phyloP scores from a whole-genome alignment of 2,329 filamentous ascomycete species.

The Penicillium sp. region DNA sequence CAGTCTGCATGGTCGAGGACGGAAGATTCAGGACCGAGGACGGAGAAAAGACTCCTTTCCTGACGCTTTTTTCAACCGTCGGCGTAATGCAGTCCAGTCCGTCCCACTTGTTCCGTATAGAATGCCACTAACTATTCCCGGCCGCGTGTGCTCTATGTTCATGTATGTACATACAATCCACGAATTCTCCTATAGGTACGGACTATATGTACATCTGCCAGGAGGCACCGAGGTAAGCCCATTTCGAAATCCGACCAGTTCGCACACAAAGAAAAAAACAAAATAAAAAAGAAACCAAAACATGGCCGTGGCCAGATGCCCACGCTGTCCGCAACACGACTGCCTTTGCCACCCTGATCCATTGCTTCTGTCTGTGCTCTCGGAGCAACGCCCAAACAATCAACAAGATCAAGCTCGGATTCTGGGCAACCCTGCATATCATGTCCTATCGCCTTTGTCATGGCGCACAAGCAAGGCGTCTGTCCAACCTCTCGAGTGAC shows the following conservation, averaged over 20 bases:
- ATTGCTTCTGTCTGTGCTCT: background rate
- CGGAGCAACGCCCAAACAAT: background rate
- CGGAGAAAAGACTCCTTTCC: too few relatives aligned
- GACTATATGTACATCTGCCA: background rate
- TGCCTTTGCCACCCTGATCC: background rate
- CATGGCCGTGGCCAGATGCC: background rate
- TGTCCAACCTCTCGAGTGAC: slow-evolving; percentile 3
- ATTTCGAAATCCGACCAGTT: background rate
- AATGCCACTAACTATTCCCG: background rate
- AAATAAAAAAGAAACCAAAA: background rate
- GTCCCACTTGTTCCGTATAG: slow-evolving; percentile 1
- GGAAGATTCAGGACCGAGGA: background rate
- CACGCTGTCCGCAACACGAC: background rate
- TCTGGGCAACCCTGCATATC: background rate
- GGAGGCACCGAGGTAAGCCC: background rate
- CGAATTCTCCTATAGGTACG: slow-evolving; percentile 1
- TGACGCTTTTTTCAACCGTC: background rate
- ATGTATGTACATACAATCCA: background rate
- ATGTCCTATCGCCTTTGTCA: background rate
- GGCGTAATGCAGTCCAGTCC: background rate
- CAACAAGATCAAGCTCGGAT: background rate
- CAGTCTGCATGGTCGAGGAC: background rate
- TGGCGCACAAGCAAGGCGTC: slow-evolving; percentile 6
- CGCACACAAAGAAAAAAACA: background rate
- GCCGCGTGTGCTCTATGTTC: background rate